phyloP scores from a whole-genome alignment of 345 rosid species.

The Capsella bursapastoris region DNA sequence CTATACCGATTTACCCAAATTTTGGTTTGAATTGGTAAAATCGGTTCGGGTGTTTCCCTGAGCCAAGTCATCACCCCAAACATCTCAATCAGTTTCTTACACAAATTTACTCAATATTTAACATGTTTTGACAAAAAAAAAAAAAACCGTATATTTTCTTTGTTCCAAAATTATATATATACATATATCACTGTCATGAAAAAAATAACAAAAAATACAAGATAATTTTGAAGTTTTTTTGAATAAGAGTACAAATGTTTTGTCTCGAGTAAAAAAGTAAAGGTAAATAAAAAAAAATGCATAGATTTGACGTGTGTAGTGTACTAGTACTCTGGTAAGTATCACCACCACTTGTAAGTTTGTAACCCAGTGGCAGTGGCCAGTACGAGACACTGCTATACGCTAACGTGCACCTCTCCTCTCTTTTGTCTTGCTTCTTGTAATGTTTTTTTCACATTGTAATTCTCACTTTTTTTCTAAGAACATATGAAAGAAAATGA shows the following conservation, averaged over 20 bases:
- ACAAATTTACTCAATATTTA: too few relatives aligned
- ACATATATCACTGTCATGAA: too few relatives aligned
- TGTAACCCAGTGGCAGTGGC: conserved; percentile 21
- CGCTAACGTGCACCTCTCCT: conserved; percentile 27
- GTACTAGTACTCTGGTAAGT: background rate
- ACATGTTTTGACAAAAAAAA: too few relatives aligned
- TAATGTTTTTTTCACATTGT: background rate
- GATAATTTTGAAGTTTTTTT: background rate
- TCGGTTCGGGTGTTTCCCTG: too few relatives aligned
- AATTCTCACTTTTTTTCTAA: background rate
- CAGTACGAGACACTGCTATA: conserved; percentile 14
- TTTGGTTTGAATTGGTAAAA: too few relatives aligned
- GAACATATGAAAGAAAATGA: background rate
- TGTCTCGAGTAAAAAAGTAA: conserved; percentile 9
- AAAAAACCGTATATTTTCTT: too few relatives aligned
- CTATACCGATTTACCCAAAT: too few relatives aligned
- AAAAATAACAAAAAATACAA: background rate
- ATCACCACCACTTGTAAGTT: conserved; percentile 4
- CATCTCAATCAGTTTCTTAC: too few relatives aligned
- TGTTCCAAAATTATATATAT: too few relatives aligned
- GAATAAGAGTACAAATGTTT: background rate
- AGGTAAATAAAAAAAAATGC: background rate
- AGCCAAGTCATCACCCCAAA: too few relatives aligned
- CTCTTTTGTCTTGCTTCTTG: conserved; percentile 1
- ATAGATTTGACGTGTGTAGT: conserved; percentile 30